Evolutionary conservation across 768 basidiomycete genomes (phyloP).

Genomic region (Leccinum variicolor): DNA sequence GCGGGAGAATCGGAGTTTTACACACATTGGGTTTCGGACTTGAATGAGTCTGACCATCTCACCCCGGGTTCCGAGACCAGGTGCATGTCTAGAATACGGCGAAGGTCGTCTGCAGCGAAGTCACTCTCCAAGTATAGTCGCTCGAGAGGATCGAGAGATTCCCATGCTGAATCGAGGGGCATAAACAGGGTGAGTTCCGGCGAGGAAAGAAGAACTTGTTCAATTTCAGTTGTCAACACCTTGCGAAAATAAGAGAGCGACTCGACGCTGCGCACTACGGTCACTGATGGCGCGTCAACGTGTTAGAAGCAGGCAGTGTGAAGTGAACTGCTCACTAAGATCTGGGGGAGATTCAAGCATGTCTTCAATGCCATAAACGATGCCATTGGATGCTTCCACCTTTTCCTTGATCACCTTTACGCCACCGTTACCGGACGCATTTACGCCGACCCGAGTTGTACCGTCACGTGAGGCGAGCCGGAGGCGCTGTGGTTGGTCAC

Average conservation of each 20-base stretch:
- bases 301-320: background rate
- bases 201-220: slow-evolving; percentile 56
- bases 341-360: slow-evolving; percentile 74
- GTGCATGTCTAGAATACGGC: slow-evolving; percentile 76
- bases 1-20: background rate
- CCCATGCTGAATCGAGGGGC: slow-evolving; percentile 83
- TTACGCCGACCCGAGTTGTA: slow-evolving; percentile 61
- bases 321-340: slow-evolving; percentile 51
- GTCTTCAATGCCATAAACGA: slow-evolving; percentile 68
- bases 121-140: slow-evolving; percentile 85
- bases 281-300: slow-evolving; percentile 40
- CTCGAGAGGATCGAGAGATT: slow-evolving; percentile 71
- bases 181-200: slow-evolving; percentile 85
- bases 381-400: slow-evolving; percentile 68
- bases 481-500: slow-evolving; percentile 77
- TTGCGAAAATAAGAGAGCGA: slow-evolving; percentile 71
- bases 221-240: slow-evolving; percentile 62
- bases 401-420: slow-evolving; percentile 55
- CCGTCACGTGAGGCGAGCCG: slow-evolving; percentile 53
- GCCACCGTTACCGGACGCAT: slow-evolving; percentile 79
- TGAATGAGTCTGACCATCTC: slow-evolving; percentile 64
- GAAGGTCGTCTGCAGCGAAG: slow-evolving; percentile 78
- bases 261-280: slow-evolving; percentile 54
- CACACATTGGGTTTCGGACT: slow-evolving; percentile 52
- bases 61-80: slow-evolving; percentile 58